phyloP scores from a whole-genome alignment of 2,329 filamentous ascomycete species.

The Boeremia lycopersici region DNA sequence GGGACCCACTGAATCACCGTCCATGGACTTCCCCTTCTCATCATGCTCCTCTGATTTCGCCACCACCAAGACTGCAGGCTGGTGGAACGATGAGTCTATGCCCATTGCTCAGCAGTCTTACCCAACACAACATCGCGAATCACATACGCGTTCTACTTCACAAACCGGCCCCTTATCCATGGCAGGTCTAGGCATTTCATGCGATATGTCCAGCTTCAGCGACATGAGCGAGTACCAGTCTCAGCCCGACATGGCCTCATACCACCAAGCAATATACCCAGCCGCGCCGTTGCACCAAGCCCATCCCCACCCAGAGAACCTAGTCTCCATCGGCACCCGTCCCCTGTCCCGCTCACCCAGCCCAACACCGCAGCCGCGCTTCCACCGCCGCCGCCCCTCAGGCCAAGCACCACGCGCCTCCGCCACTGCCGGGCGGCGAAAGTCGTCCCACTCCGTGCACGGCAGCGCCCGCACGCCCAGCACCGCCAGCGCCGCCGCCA shows the following conservation, averaged over 20 bases:
- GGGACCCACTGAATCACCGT: conserved; percentile 35
- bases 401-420: conserved; percentile 11
- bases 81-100: conserved; percentile 28
- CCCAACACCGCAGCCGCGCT: conserved; percentile 32
- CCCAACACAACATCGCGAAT: conserved; percentile 29
- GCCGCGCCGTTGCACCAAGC: not conserved
- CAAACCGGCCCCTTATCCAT: conserved; percentile 22
- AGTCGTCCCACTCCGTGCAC: conserved; percentile 8
- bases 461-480: conserved; percentile 51
- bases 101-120: conserved; percentile 21
- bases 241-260: conserved; percentile 14
- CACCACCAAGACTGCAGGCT: conserved; percentile 35
- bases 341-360: conserved; percentile 33
- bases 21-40: conserved; percentile 41
- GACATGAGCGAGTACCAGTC: conserved; percentile 19
- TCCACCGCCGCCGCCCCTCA: conserved; percentile 33
- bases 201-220: conserved; percentile 31
- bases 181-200: conserved; percentile 38
- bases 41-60: conserved; percentile 35
- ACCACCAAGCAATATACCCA: conserved; percentile 7
- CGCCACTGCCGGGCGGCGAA: conserved; percentile 4
- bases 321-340: conserved; percentile 29
- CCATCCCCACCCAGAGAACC: conserved; percentile 8
- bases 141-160: conserved; percentile 26
- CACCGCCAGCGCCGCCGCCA: conserved; percentile 36